Base-by-base conservation (phyloP, 2,329 filamentous ascomycete genomes). In the Didymosphaeria variabile region DNA sequence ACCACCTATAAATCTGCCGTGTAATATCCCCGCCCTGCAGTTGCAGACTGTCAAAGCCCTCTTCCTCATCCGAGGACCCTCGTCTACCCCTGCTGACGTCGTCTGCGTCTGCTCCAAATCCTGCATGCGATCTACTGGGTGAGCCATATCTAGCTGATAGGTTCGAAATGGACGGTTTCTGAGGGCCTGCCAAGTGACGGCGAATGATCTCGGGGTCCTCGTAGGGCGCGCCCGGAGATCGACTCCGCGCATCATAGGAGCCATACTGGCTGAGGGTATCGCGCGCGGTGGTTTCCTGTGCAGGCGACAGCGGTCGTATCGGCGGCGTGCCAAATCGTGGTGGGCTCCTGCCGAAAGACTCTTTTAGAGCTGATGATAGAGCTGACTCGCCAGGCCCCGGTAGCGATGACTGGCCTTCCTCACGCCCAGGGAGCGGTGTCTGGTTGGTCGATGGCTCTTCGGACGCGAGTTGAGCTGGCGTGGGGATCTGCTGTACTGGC, bases 21-120 rank as follows among this genome's bases (percentile, higher is more conserved):
- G 94, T 97, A 59, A 97, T 91, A 76, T 99, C 95, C 65, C 95
- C 95, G 62, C 95, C 95, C 76, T 98, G 96, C 50, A 99, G 83
- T 74, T 90, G 90, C 76, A 99, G 80, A 79, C 95, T 98, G 32
- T 94, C 97, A 77, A 99, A 99, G 72, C 97, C 92, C 61, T 95
- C 91, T 5, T 82, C 81, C 6, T 68, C 68, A 10, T 72, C 73
- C 2, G 72, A 71, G n/a, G 65, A 64, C 2, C 65, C 68, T 38
- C 58, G 90, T 88, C 63, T 88, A 55, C 67, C 67, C 13, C 69
- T 65, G 17, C 67, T 67, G 34, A 66, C 59, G 53, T 70, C 60
- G 61, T 78, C 67, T 49, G 71, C 70, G 46, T 72, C 69, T 68
- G 59, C 67, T 8, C 53, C 62, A 31, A 64, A 58, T 13, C 70